phyloP scores from a whole-genome alignment of 108 stramenopile species.

The Nitzschia palea region DNA sequence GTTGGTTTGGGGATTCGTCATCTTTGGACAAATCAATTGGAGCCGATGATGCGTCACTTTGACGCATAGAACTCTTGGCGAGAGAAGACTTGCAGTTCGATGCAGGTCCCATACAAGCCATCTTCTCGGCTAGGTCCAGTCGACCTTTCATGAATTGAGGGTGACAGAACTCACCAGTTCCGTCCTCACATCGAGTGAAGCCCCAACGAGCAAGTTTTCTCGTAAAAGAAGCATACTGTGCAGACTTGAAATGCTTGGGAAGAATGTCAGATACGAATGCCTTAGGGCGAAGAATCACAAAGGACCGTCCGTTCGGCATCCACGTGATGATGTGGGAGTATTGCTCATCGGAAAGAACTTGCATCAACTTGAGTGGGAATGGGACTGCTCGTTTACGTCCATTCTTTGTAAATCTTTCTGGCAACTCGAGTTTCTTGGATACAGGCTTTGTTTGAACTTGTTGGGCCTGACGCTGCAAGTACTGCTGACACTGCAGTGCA shows the following conservation, averaged over 20 bases:
- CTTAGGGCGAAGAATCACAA: conserved; percentile 43
- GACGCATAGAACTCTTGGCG: too few species aligned
- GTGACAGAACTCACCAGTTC: conserved; percentile 47
- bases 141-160: conserved; percentile 32
- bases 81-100: not conserved
- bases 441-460: not conserved
- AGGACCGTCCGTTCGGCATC: conserved; percentile 52
- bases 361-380: conserved; percentile 54
- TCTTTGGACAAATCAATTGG: too few species aligned
- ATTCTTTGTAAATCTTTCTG: conserved; percentile 43
- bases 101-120: conserved; percentile 31
- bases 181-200: conserved; percentile 35
- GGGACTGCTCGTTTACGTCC: conserved; percentile 43
- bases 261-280: conserved; percentile 36
- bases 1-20: too few species aligned
- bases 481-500: not conserved
- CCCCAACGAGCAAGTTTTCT: conserved; percentile 59
- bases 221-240: conserved; percentile 48
- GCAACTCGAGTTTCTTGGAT: conserved; percentile 26
- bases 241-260: conserved; percentile 40
- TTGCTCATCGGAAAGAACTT: conserved; percentile 33
- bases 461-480: not conserved
- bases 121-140: conserved; percentile 32
- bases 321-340: conserved; percentile 47
- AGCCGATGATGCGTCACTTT: too few species aligned